Evolutionary conservation across 345 rosid species (phyloP).

Genomic region (Hirschfeldia incana): DNA sequence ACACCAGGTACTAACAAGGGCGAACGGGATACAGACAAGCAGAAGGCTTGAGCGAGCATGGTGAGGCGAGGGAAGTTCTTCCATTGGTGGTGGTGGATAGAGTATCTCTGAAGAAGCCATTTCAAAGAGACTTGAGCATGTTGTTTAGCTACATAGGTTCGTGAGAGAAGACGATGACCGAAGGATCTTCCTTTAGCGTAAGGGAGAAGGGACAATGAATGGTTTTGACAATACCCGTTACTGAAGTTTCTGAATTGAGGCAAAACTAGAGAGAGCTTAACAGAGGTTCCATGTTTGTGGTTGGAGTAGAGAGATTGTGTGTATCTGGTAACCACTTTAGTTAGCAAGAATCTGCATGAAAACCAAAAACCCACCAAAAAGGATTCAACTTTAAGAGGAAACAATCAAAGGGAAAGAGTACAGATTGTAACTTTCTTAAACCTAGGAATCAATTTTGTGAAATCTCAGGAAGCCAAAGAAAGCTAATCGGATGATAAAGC

Average conservation of each 20-base stretch:
- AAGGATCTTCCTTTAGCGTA: conserved; percentile 40
- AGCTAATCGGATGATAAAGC: background rate
- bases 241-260: conserved; percentile 40
- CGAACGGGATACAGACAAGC: conserved; percentile 70
- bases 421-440: background rate
- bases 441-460: background rate
- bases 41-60: conserved; percentile 72
- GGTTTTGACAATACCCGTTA: conserved; percentile 35
- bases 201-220: conserved; percentile 16
- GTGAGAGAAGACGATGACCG: conserved; percentile 28
- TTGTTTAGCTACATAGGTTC: conserved; percentile 46
- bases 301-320: conserved; percentile 33
- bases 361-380: background rate
- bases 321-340: conserved; percentile 47
- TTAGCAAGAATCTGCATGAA: conserved; percentile 58
- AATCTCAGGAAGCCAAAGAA: background rate
- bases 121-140: conserved; percentile 65
- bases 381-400: background rate
- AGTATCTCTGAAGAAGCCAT: conserved; percentile 49
- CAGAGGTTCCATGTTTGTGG: conserved; percentile 33
- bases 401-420: conserved; percentile 6
- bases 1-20: conserved; percentile 61
- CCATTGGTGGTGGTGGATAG: conserved; percentile 24
- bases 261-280: conserved; percentile 45
- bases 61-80: conserved; percentile 46